Evolutionary conservation across 2,329 filamentous ascomycete genomes (phyloP).

Genomic region (Ilyonectria destructans): DNA sequence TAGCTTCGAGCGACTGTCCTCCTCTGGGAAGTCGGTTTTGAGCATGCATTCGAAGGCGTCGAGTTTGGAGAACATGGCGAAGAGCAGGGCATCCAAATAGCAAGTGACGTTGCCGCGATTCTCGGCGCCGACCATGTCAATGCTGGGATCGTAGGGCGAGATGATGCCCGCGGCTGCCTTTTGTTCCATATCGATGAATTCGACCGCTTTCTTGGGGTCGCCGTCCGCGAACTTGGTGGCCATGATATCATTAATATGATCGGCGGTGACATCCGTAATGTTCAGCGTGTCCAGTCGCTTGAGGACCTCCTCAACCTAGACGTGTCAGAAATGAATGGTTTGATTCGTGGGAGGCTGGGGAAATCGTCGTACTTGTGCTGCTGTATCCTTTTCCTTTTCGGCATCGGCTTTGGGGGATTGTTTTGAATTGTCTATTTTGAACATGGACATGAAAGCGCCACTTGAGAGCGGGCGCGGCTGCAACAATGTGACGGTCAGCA

Average conservation of each 20-base stretch:
- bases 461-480: slow-evolving; percentile 69
- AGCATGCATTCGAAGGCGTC: slow-evolving; percentile 95
- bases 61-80: slow-evolving; percentile 94
- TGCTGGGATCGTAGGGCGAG: slow-evolving; percentile 79
- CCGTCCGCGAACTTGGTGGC: slow-evolving; percentile 77
- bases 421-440: slow-evolving; percentile 73
- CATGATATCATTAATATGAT: slow-evolving; percentile 71
- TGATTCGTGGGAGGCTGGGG: slow-evolving; percentile 14
- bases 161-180: slow-evolving; percentile 87
- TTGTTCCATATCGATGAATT: slow-evolving; percentile 84
- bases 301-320: slow-evolving; percentile 61
- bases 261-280: slow-evolving; percentile 66
- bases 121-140: slow-evolving; percentile 85
- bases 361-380: slow-evolving; percentile 57
- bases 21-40: slow-evolving; percentile 79
- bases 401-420: slow-evolving; percentile 62
- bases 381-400: slow-evolving; percentile 64
- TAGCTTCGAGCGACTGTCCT: slow-evolving; percentile 80
- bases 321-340: slow-evolving; percentile 34
- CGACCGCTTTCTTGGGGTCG: slow-evolving; percentile 81
- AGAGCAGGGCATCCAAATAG: slow-evolving; percentile 91
- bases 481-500: slow-evolving; percentile 30
- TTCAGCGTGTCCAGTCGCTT: slow-evolving; percentile 61
- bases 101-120: slow-evolving; percentile 93
- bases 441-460: slow-evolving; percentile 75